Evolutionary conservation across 2,329 filamentous ascomycete genomes (phyloP).

Genomic region (Colletotrichum musicola): DNA sequence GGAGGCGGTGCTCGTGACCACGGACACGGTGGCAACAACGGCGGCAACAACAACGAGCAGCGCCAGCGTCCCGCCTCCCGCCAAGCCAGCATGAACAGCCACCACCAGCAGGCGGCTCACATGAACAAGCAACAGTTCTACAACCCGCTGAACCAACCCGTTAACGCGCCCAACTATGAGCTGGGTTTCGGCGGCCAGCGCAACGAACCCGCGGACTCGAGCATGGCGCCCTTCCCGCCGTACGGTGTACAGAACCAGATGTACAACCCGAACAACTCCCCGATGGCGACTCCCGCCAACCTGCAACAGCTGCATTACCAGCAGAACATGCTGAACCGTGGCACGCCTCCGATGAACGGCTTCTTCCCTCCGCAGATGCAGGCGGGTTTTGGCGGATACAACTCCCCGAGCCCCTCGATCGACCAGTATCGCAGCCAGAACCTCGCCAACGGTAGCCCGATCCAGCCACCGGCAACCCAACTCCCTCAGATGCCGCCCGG

Average conservation of each 20-base stretch:
- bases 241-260: slow-evolving; percentile 66
- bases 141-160: slow-evolving; percentile 60
- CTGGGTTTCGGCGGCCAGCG: slow-evolving; percentile 64
- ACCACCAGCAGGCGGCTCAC: slow-evolving; percentile 56
- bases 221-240: slow-evolving; percentile 62
- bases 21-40: slow-evolving; percentile 49
- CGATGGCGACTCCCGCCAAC: slow-evolving; percentile 60
- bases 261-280: slow-evolving; percentile 61
- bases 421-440: slow-evolving; percentile 69
- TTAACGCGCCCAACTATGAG: slow-evolving; percentile 61
- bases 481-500: slow-evolving; percentile 57
- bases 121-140: slow-evolving; percentile 64
- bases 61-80: slow-evolving; percentile 69
- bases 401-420: slow-evolving; percentile 59
- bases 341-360: slow-evolving; percentile 66
- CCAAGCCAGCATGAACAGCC: slow-evolving; percentile 61
- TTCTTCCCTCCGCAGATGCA: slow-evolving; percentile 68
- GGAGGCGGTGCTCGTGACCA: slow-evolving; percentile 59
- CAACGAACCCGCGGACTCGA: slow-evolving; percentile 65
- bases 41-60: slow-evolving; percentile 54
- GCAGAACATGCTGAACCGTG: slow-evolving; percentile 68
- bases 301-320: slow-evolving; percentile 71
- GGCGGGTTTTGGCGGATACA: slow-evolving; percentile 67
- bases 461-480: slow-evolving; percentile 58
- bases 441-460: slow-evolving; percentile 64